Evolutionary conservation across 2,329 filamentous ascomycete genomes (phyloP).

Genomic region (Aspergillus chevalieri): DNA sequence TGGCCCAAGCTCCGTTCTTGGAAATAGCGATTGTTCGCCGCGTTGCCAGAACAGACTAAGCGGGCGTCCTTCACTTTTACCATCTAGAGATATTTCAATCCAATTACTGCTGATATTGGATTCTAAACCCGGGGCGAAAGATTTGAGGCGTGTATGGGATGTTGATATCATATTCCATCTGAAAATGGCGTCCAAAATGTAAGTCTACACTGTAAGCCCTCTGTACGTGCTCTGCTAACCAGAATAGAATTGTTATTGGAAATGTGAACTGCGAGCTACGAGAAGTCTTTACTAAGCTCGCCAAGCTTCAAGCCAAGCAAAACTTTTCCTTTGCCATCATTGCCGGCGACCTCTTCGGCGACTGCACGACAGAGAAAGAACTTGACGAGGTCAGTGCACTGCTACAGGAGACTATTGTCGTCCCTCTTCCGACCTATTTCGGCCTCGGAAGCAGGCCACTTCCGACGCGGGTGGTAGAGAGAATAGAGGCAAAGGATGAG

Average conservation of each 20-base stretch:
- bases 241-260: constrained; percentile 65
- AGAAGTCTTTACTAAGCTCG: constrained; percentile 71
- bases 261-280: constrained; percentile 73
- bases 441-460: constrained; percentile 69
- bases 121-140: neutral
- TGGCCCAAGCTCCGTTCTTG: constrained; percentile 29
- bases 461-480: constrained; percentile 64
- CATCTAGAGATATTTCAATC: too few relatives aligned
- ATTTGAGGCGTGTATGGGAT: neutral
- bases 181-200: constrained; percentile 55
- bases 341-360: constrained; percentile 73
- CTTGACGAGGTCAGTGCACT: constrained; percentile 60
- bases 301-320: constrained; percentile 77
- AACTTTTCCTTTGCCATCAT: constrained; percentile 79
- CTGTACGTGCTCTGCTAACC: neutral
- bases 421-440: constrained; percentile 87
- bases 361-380: constrained; percentile 41
- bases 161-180: neutral
- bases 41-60: neutral
- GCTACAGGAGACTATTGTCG: constrained; percentile 62
- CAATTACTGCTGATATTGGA: too few relatives aligned
- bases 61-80: neutral
- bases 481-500: constrained; percentile 64
- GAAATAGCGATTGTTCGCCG: constrained; percentile 4
- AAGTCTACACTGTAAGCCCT: constrained; percentile 17